Conservation (phyloP, 2,329 filamentous ascomycete genomes). For the Fusarium mexicanum region DNA sequence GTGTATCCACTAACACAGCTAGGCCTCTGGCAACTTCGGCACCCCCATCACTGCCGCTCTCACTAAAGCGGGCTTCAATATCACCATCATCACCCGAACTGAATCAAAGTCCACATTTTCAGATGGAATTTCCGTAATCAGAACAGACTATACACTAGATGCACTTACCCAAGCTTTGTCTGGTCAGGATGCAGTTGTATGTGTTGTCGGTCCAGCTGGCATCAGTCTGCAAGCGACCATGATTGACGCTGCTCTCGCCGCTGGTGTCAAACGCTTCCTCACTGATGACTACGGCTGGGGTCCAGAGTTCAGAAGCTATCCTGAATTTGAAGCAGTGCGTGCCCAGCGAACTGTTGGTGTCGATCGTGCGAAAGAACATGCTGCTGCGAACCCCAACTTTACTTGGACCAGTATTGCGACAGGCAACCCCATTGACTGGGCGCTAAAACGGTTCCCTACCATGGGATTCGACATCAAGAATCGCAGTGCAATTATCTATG, state of each 20-base stretch:
- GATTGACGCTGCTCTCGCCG: conserved; percentile 27
- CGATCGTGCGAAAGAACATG: conserved; percentile 7
- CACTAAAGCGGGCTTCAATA: conserved; percentile 5
- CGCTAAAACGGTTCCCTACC: conserved; percentile 18
- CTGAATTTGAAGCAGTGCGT: conserved; percentile 23
- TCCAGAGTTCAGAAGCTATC: conserved; percentile 16
- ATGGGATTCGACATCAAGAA: conserved; percentile 26
- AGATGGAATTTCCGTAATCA: background rate
- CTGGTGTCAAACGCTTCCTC: conserved; percentile 27
- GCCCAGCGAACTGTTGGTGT: conserved; percentile 9
- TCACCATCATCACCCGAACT: conserved; percentile 25
- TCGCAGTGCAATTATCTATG: conserved; percentile 10
- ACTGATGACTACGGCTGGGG: conserved; percentile 30
- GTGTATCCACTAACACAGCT: background rate
- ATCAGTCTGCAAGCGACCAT: conserved; percentile 19
- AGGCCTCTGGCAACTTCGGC: conserved; percentile 36
- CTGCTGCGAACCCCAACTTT: conserved; percentile 3
- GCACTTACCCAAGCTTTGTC: background rate
- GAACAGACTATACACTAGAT: background rate
- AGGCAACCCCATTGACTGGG: conserved; percentile 31
- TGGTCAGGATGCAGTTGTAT: conserved; percentile 19
- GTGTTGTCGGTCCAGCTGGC: conserved; percentile 20
- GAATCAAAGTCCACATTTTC: conserved; percentile 29
- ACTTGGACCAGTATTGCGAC: conserved; percentile 25
- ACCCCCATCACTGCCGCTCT: conserved; percentile 30